phyloP scores from a whole-genome alignment of 768 basidiomycete species.

The Boletus reticuloceps region DNA sequence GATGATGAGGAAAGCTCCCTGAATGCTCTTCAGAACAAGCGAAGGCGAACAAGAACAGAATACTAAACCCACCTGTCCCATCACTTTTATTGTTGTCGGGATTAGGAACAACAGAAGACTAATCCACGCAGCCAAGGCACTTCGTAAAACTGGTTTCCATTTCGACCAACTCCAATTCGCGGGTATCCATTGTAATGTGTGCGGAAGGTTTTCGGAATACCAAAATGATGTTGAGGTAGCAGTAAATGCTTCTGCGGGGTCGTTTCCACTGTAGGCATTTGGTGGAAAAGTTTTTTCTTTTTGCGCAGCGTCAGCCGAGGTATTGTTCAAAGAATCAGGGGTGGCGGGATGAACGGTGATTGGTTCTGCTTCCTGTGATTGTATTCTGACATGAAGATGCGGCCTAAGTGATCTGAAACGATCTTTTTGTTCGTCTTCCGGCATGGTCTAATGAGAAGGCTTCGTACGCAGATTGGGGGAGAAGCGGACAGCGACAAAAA shows the following conservation, averaged over 20 bases:
- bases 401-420: not conserved
- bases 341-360: not conserved
- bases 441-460: conserved; percentile 2
- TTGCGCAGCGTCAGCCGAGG: not conserved
- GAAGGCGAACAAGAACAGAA: not conserved
- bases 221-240: not conserved
- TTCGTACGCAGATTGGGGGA: too few relatives aligned
- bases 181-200: conserved; percentile 50
- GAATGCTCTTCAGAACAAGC: not conserved
- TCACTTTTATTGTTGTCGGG: conserved; percentile 39
- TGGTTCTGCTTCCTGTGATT: not conserved
- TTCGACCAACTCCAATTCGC: conserved; percentile 55
- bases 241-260: not conserved
- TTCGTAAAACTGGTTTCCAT: conserved; percentile 61
- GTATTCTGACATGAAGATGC: conserved; percentile 10
- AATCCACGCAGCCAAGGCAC: conserved; percentile 60
- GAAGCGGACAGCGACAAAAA: not conserved
- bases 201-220: conserved; percentile 23
- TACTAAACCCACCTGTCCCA: conserved; percentile 52
- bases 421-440: conserved; percentile 1
- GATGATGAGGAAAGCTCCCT: conserved; percentile 66
- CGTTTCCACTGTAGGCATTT: not conserved
- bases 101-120: conserved; percentile 60
- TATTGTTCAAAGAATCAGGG: not conserved
- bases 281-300: not conserved